These are phyloP conservation scores for Proteromonas lacertae DNA, from an alignment of 352 stramenopile genomes.

Conservation along the genomic window DNA sequence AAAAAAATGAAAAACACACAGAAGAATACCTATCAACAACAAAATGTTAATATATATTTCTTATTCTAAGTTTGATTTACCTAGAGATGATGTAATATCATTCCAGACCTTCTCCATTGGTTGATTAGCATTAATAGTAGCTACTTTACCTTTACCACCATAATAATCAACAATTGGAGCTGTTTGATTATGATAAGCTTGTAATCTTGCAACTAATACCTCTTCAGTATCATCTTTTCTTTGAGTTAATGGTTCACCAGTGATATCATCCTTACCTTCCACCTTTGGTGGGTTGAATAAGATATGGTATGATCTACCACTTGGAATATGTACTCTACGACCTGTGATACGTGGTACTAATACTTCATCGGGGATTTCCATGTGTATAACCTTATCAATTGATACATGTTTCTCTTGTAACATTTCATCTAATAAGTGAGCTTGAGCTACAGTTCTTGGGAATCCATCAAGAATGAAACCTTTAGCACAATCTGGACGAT, in stretches of 20 bases:
- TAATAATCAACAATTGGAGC: slow-evolving; percentile 52
- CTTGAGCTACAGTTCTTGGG: slow-evolving; percentile 82
- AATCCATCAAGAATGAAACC: slow-evolving; percentile 99
- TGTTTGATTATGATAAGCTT: slow-evolving; percentile 57
- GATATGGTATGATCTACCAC: slow-evolving; percentile 52
- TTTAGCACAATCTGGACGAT: slow-evolving; percentile 70
- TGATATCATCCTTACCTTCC: slow-evolving; percentile 11
- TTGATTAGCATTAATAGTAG: slow-evolving; percentile 36
- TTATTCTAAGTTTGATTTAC: too few relatives aligned
- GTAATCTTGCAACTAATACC: slow-evolving; percentile 30
- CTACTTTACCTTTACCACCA: slow-evolving; percentile 7
- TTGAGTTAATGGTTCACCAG: slow-evolving; percentile 45
- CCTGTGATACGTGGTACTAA: slow-evolving; percentile 51
- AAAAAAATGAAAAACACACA: too few relatives aligned
- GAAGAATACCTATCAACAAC: too few relatives aligned
- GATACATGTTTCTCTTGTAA: slow-evolving; percentile 39
- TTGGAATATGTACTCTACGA: slow-evolving; percentile 36
- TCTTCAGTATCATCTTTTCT: slow-evolving; percentile 61
- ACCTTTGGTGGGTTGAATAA: slow-evolving; percentile 62
- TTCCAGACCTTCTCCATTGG: slow-evolving; percentile 33
- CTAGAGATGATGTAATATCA: too few relatives aligned
- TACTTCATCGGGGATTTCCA: slow-evolving; percentile 21
- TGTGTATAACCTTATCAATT: slow-evolving; percentile 43
- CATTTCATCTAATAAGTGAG: slow-evolving; percentile 83
- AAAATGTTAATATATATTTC: too few relatives aligned